Evolutionary conservation across 495 filamentous ascomycete species (phyloP).

Genomic region (Lichenothelia convexa): DNA sequence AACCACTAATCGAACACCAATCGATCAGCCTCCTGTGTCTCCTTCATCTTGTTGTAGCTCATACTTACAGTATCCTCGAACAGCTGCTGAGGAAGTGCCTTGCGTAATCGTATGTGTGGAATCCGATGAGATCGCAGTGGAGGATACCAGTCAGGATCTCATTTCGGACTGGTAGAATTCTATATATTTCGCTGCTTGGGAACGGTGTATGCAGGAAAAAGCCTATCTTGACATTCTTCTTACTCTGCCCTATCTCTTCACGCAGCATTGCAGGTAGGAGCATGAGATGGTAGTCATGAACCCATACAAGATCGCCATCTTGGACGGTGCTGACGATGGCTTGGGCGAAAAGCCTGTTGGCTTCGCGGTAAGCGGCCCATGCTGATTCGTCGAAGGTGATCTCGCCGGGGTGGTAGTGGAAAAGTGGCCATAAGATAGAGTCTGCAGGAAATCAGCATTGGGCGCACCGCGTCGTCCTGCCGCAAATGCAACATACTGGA

Average conservation of each 20-base stretch:
- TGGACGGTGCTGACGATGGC: constrained; percentile 51
- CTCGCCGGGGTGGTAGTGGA: constrained; percentile 91
- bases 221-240: constrained; percentile 73
- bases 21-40: too few relatives aligned
- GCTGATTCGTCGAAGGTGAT: constrained; percentile 74
- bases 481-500: constrained; percentile 35
- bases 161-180: constrained; percentile 73
- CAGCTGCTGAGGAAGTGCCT: constrained; percentile 80
- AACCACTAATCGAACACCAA: constrained; percentile 35
- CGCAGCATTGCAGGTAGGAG: constrained; percentile 73
- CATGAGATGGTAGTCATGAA: constrained; percentile 95
- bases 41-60: too few relatives aligned
- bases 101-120: constrained; percentile 90
- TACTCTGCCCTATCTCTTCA: constrained; percentile 46
- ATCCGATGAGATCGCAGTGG: constrained; percentile 74
- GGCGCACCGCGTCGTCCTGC: background rate
- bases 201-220: constrained; percentile 95
- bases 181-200: constrained; percentile 80
- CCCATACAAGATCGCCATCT: constrained; percentile 76
- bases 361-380: constrained; percentile 73
- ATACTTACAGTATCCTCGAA: constrained; percentile 57
- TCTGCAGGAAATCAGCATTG: constrained; percentile 31
- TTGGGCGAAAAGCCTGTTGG: constrained; percentile 74
- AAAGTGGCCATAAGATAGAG: constrained; percentile 85
- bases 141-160: constrained; percentile 63